Base-by-base conservation (phyloP, 169 alveolate species). In the Besnoitia besnoiti region DNA sequence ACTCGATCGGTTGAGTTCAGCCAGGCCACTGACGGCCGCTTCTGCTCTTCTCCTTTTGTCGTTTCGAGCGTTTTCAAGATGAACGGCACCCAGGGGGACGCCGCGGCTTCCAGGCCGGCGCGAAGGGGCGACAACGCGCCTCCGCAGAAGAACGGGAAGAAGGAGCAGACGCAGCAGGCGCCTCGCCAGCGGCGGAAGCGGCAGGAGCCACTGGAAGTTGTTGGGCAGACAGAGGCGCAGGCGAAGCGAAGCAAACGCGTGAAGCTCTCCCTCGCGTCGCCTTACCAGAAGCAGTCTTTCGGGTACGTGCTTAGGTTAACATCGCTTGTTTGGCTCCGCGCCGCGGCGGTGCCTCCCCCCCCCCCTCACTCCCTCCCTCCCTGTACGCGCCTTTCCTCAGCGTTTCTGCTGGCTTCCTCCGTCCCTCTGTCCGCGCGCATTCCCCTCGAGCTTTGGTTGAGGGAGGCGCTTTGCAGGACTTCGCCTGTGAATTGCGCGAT, bases 261-360 rank as follows among this genome's bases (percentile, higher is more conserved):
- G 50, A 77, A 77, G 30, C 50, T 77, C 35, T 39, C 87, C 8
- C 37, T 77, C 40, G 61, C n/a, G 33, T 77, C 87, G 16, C 87
- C 87, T 39, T 77, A 40, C 59, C 50, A 77, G 59, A 19, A 37
- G 19, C 87, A 73, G 16, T 73, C 82, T 7, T 37, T 73, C 82
- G 39, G 82, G 82, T 73, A n/a, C 14, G 82, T 55, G 33, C 30
- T 55, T n/a, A n/a, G n/a, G n/a, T n/a, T n/a, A n/a, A n/a, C n/a
- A n/a, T n/a, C n/a, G n/a, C n/a, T n/a, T n/a, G n/a, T n/a, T n/a
- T n/a, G n/a, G 67, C 14, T 16, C n/a, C 14, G 67, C 24, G n/a
- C 24, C 67, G 14, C 67, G 67, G 24, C 67, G 24, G 67, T 24
- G 67, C 24, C 67, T 24, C 67, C 39, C 80, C 80, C 80, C 80